Evolutionary conservation across 495 filamentous ascomycete species (phyloP).

Genomic region (Choiromyces venosus): DNA sequence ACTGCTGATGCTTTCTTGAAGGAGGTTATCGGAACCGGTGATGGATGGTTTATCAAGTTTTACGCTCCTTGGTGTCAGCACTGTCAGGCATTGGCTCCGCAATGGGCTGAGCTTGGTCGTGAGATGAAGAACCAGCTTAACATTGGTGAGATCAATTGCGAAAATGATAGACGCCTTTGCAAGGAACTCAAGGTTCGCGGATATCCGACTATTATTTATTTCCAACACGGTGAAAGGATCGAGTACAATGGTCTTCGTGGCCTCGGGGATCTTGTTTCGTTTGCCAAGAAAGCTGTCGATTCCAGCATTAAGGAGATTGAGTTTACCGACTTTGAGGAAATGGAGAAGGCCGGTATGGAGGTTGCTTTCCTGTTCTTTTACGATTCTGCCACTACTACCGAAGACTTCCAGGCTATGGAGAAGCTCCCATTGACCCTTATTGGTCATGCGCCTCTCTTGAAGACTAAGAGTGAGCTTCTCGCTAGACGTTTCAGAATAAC

Average conservation of each 20-base stretch:
- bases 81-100: conserved; percentile 85
- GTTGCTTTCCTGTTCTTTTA: conserved; percentile 97
- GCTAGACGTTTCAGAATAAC: conserved; percentile 83
- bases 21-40: conserved; percentile 74
- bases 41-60: conserved; percentile 98
- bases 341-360: conserved; percentile 81
- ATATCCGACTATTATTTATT: conserved; percentile 88
- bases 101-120: conserved; percentile 81
- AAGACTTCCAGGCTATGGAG: conserved; percentile 86
- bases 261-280: conserved; percentile 80
- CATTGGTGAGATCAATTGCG: conserved; percentile 94
- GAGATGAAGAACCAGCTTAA: conserved; percentile 84
- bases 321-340: conserved; percentile 64
- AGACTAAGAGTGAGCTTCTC: conserved; percentile 68
- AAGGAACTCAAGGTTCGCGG: conserved; percentile 73
- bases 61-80: conserved; percentile 96
- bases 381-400: conserved; percentile 83
- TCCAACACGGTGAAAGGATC: conserved; percentile 82
- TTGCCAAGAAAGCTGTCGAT: conserved; percentile 77
- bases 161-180: conserved; percentile 73
- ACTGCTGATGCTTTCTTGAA: conserved; percentile 81
- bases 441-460: conserved; percentile 85
- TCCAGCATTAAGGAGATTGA: conserved; percentile 74
- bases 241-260: conserved; percentile 92
- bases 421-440: conserved; percentile 77